Conservation (phyloP, 108 stramenopile genomes). For the Nitzschia sp. region DNA sequence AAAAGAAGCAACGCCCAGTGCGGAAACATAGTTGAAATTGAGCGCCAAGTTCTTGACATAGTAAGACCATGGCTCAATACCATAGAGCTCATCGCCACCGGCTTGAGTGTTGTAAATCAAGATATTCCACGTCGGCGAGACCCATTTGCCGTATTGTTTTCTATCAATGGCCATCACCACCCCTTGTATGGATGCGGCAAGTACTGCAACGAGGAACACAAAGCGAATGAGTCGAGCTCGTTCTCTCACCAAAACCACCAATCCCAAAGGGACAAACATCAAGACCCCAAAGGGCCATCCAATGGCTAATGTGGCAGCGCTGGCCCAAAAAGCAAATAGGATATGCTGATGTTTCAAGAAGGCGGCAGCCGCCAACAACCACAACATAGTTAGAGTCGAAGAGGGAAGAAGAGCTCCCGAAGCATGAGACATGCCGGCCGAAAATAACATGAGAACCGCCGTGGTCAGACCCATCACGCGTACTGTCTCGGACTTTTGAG, state of each 20-base stretch:
- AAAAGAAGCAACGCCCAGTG: constrained; percentile 19
- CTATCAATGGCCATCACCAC: constrained; percentile 66
- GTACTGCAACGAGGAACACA: constrained; percentile 10
- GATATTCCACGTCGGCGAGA: constrained; percentile 77
- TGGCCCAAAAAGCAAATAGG: constrained; percentile 60
- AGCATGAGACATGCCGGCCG: constrained; percentile 84
- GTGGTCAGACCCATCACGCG: constrained; percentile 25
- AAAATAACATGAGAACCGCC: constrained; percentile 52
- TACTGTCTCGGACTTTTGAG: background rate
- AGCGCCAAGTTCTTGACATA: constrained; percentile 94
- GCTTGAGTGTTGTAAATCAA: constrained; percentile 75
- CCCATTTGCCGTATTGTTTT: constrained; percentile 53
- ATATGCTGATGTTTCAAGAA: constrained; percentile 48
- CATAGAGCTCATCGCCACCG: constrained; percentile 96
- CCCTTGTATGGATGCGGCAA: constrained; percentile 47
- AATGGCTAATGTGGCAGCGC: constrained; percentile 76
- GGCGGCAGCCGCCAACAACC: constrained; percentile 41
- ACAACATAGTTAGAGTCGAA: constrained; percentile 60
- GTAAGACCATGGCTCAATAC: constrained; percentile 89
- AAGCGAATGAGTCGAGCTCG: constrained; percentile 1
- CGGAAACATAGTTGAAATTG: constrained; percentile 80
- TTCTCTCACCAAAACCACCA: constrained; percentile 60
- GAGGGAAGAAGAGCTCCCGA: constrained; percentile 86
- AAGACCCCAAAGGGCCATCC: constrained; percentile 98
- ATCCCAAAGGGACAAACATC: constrained; percentile 87